phyloP scores from a whole-genome alignment of 768 basidiomycete species.

The Boletus rex-veris region DNA sequence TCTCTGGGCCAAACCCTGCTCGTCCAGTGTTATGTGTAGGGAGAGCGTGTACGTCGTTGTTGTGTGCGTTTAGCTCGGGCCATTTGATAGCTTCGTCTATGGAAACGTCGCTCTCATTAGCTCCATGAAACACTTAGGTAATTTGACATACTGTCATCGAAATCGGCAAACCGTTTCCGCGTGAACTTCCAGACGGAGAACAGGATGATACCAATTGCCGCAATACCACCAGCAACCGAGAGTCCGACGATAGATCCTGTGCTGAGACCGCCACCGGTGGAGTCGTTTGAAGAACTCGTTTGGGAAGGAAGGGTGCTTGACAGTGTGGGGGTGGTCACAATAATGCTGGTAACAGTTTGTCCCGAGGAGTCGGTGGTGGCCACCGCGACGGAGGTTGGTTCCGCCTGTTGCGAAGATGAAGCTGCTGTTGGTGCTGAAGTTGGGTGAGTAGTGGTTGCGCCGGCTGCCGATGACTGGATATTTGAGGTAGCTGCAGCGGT shows the following conservation, averaged over 20 bases:
- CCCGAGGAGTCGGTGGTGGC: constrained; percentile 33
- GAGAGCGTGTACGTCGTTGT: constrained; percentile 53
- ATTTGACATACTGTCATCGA: constrained; percentile 69
- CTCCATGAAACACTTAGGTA: constrained; percentile 10
- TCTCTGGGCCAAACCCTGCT: constrained; percentile 61
- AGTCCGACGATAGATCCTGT: constrained; percentile 77
- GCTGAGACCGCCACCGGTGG: constrained; percentile 40
- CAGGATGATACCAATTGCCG: constrained; percentile 62
- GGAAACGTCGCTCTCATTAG: not conserved
- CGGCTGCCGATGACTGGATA: constrained; percentile 3
- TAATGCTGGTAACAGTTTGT: constrained; percentile 22
- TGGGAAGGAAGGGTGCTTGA: constrained; percentile 29
- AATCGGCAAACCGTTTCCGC: constrained; percentile 69
- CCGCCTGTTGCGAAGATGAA: not conserved
- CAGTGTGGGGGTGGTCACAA: constrained; percentile 11
- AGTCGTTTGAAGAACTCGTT: constrained; percentile 17
- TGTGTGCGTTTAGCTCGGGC: constrained; percentile 80
- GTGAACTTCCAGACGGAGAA: constrained; percentile 89
- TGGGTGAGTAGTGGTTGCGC: not conserved
- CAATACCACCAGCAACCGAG: constrained; percentile 77
- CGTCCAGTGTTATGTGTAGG: constrained; percentile 69
- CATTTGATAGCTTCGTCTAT: constrained; percentile 85
- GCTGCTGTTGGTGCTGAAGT: not conserved
- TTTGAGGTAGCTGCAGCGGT: constrained; percentile 4
- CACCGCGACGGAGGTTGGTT: constrained; percentile 1